Evolutionary conservation across 768 basidiomycete species (phyloP).

Genomic region (Sarcomyxa edulis): DNA sequence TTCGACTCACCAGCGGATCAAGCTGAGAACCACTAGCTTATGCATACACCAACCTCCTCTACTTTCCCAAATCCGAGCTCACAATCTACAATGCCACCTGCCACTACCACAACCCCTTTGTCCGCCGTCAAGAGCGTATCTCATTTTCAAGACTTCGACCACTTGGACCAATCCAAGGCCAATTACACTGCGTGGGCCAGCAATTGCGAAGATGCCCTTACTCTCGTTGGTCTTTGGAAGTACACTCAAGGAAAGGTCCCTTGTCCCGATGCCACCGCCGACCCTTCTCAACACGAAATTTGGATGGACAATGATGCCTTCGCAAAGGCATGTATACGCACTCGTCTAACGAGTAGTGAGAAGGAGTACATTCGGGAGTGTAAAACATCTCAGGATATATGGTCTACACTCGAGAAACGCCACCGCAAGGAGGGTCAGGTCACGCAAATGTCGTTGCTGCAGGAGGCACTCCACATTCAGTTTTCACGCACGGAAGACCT

Average conservation of each 20-base stretch:
- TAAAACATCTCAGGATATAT: slow-evolving; percentile 4
- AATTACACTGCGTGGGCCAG: no score
- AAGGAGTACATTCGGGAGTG: background rate
- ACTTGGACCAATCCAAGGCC: no score
- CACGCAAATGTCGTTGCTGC: slow-evolving; percentile 13
- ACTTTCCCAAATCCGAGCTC: no score
- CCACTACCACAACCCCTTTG: no score
- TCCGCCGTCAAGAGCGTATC: no score
- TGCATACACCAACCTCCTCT: no score
- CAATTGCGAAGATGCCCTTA: no score
- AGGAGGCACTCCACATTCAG: slow-evolving; percentile 9
- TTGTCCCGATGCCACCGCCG: background rate
- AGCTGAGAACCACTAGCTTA: no score
- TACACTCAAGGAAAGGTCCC: background rate
- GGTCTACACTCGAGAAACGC: slow-evolving; percentile 7
- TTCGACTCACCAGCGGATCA: no score
- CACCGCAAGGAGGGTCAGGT: slow-evolving; percentile 14
- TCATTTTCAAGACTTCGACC: no score
- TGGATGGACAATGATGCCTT: background rate
- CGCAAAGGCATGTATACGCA: background rate
- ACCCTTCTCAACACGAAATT: background rate
- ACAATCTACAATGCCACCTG: no score
- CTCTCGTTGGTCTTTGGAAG: background rate
- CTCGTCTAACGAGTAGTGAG: background rate
- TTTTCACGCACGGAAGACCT: slow-evolving; percentile 5